phyloP scores from a whole-genome alignment of 2,329 filamentous ascomycete genomes.

The Nemania sp. region DNA sequence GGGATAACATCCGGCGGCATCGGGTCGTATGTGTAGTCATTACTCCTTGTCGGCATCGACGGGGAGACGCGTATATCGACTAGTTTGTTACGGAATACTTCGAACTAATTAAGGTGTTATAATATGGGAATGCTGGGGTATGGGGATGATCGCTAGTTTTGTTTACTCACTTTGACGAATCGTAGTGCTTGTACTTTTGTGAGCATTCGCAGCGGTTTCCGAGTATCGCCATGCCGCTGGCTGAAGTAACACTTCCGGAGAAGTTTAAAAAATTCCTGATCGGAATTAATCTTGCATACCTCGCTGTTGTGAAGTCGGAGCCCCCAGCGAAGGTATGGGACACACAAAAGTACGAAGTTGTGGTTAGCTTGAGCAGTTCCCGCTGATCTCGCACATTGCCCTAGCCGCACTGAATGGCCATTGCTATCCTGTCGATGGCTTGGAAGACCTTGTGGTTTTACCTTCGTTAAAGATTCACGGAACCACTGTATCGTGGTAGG shows the following conservation, averaged over 20 bases:
- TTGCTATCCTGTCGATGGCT: conserved; percentile 1
- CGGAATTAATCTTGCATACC: conserved; percentile 27
- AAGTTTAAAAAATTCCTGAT: conserved; percentile 26
- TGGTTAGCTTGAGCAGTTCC: not conserved
- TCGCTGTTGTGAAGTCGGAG: conserved; percentile 29
- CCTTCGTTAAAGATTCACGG: not conserved
- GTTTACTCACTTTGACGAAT: conserved; percentile 29
- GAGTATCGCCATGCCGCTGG: not conserved
- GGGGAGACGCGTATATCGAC: conserved; percentile 36
- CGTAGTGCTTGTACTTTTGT: conserved; percentile 22
- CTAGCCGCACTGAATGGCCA: conserved; percentile 4
- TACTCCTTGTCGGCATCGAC: conserved; percentile 28
- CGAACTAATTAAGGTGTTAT: conserved; percentile 32
- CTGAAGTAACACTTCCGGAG: conserved; percentile 14
- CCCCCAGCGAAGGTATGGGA: conserved; percentile 32
- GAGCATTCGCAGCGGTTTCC: not conserved
- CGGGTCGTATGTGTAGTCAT: conserved; percentile 45
- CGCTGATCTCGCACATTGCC: conserved; percentile 5
- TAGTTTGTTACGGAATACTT: conserved; percentile 36
- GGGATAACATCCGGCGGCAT: conserved; percentile 44
- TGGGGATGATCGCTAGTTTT: not conserved
- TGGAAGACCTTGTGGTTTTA: conserved; percentile 11
- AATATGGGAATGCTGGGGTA: not conserved
- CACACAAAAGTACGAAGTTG: conserved; percentile 30
- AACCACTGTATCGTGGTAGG: conserved; percentile 1